A percentile compares a stretch with the other conserved stretches of the same genome.
Conservation (phyloP, 108 stramenopile genomes). For the Schizochytrium sp. region DNA sequence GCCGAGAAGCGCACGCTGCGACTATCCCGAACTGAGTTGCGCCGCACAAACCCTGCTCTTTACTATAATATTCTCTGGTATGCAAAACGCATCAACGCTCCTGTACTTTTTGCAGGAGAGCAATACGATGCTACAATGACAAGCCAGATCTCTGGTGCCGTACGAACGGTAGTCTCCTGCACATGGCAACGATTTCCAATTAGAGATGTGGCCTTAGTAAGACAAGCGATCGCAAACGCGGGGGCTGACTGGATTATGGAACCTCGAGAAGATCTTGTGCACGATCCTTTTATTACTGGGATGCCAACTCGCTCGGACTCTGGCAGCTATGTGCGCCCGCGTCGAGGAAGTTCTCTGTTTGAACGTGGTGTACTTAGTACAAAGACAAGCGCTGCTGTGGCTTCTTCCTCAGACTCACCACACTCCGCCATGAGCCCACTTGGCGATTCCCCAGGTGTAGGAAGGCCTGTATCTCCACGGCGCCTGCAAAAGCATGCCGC, state of each 20-base stretch:
- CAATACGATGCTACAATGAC: slow-evolving; percentile 2
- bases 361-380: slow-evolving; percentile 32
- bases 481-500: slow-evolving; percentile 25
- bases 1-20: neutral
- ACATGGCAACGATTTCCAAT: slow-evolving; percentile 36
- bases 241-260: neutral
- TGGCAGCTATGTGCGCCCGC: neutral
- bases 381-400: neutral
- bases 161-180: slow-evolving; percentile 40
- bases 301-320: neutral
- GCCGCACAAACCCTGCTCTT: neutral
- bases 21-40: neutral
- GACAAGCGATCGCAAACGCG: neutral
- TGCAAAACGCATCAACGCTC: slow-evolving; percentile 32
- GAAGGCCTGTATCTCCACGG: neutral
- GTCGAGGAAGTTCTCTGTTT: neutral
- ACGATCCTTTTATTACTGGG: neutral
- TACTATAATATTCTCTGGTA: slow-evolving; percentile 56
- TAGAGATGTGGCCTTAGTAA: neutral
- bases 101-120: neutral
- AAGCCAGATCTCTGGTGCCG: neutral
- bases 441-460: too few relatives aligned
- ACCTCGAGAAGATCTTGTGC: neutral
- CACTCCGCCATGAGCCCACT: neutral
- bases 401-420: neutral